Conservation (phyloP, 1,139 yeast genomes). For the Torulaspora pretoriensis region DNA sequence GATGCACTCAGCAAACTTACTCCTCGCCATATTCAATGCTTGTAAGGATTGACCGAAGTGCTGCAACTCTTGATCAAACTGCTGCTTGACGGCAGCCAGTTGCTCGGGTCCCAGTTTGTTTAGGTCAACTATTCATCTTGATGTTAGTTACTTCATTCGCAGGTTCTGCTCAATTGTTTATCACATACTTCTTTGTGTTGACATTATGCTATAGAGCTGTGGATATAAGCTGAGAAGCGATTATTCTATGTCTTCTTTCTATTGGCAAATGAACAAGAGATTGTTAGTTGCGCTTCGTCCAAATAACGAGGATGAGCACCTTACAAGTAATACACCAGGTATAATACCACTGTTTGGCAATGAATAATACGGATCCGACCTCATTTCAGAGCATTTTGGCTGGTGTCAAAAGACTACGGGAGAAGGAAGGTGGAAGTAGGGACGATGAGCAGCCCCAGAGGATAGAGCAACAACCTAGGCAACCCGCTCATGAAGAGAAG, state of each 20-base stretch:
- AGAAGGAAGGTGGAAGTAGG: conserved; percentile 18
- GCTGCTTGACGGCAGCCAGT: conserved; percentile 75
- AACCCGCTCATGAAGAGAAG: neutral
- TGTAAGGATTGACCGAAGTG: conserved; percentile 81
- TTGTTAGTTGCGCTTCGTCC: neutral
- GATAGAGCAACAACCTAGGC: neutral
- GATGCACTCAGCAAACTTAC: conserved; percentile 78
- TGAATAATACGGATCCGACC: conserved; percentile 45
- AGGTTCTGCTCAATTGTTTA: neutral
- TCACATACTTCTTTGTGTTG: conserved; percentile 27
- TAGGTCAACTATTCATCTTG: conserved; percentile 46
- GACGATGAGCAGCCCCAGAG: conserved; percentile 1
- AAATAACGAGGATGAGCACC: neutral
- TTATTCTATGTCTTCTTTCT: neutral
- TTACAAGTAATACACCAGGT: neutral
- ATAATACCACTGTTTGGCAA: conserved; percentile 1
- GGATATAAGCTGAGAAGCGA: neutral
- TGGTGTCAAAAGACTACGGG: conserved; percentile 51
- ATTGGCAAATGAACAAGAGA: neutral
- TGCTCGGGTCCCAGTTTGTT: conserved; percentile 76
- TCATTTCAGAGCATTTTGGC: conserved; percentile 63
- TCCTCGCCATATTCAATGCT: conserved; percentile 79
- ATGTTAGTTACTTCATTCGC: conserved; percentile 11
- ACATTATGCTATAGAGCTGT: conserved; percentile 12
- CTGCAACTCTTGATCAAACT: conserved; percentile 78